Conservation (phyloP, 2,329 filamentous ascomycete species). For the Cladorrhinum sp. region DNA sequence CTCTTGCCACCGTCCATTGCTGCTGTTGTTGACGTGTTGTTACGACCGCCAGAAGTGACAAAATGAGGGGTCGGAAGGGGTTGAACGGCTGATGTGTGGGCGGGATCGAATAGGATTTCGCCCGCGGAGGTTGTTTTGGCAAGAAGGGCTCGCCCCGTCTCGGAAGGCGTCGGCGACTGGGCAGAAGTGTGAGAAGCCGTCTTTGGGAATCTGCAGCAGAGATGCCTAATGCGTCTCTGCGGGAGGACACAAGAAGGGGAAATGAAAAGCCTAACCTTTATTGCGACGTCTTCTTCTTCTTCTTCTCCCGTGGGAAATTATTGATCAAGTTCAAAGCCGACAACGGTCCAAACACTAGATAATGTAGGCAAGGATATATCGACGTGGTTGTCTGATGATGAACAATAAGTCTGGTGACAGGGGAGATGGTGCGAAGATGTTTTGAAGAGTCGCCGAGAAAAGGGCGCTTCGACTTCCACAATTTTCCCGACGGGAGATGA, state of each 20-base stretch:
- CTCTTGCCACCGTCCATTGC: conserved; percentile 88
- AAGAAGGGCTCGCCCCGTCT: conserved; percentile 27
- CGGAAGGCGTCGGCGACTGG: conserved; percentile 27
- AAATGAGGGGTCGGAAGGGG: conserved; percentile 32
- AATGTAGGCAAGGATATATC: not conserved
- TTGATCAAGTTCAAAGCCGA: not conserved
- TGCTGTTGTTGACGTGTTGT: conserved; percentile 9
- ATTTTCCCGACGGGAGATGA: not conserved
- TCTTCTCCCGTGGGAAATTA: not conserved
- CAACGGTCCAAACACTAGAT: not conserved
- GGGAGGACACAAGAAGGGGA: not conserved
- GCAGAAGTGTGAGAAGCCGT: conserved; percentile 28
- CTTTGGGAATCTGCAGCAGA: conserved; percentile 19
- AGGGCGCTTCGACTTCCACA: not conserved
- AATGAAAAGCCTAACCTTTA: conserved; percentile 7
- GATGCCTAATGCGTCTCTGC: conserved; percentile 26
- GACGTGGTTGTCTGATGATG: not conserved
- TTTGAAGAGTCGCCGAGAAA: not conserved
- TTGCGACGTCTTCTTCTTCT: not conserved
- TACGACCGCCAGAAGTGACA: conserved; percentile 23
- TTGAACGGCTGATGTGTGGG: conserved; percentile 34
- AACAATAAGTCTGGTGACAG: not conserved
- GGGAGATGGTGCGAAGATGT: not conserved
- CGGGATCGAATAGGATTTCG: conserved; percentile 40
- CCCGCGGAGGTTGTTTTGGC: conserved; percentile 36